A percentile compares a stretch with the other conserved stretches of the same genome.
These are phyloP conservation scores for Xylaria palmicola DNA, from an alignment of 495 filamentous ascomycete species.

Conservation along the genomic window DNA sequence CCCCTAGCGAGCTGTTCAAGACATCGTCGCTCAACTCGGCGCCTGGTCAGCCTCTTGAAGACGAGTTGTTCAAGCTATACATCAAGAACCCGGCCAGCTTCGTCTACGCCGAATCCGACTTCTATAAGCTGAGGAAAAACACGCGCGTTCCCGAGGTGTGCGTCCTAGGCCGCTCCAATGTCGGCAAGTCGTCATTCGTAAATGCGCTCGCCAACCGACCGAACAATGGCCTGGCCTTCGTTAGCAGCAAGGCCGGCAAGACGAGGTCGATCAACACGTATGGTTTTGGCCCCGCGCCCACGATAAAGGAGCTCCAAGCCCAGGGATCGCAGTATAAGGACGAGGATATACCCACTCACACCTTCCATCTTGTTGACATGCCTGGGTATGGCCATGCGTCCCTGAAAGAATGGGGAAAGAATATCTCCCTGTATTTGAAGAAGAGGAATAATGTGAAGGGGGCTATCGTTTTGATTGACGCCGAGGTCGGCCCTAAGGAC, in stretches of 20 bases:
- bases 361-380: conserved; percentile 79
- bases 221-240: conserved; percentile 52
- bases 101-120: conserved; percentile 68
- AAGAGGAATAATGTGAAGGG: conserved; percentile 71
- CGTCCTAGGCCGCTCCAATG: conserved; percentile 77
- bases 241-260: conserved; percentile 69
- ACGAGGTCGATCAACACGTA: conserved; percentile 86
- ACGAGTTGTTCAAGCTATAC: conserved; percentile 63
- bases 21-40: conserved; percentile 17
- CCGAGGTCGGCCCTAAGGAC: conserved; percentile 74
- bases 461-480: conserved; percentile 82
- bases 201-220: conserved; percentile 71
- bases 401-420: conserved; percentile 72
- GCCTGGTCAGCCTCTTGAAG: conserved; percentile 13
- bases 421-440: conserved; percentile 82
- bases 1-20: conserved; percentile 21
- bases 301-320: conserved; percentile 17
- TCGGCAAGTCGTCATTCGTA: conserved; percentile 85
- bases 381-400: conserved; percentile 88
- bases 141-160: conserved; percentile 58
- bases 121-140: conserved; percentile 62
- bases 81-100: conserved; percentile 58
- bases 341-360: conserved; percentile 52
- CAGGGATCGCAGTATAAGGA: conserved; percentile 32
- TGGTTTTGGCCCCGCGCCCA: conserved; percentile 58